Percentiles rank a stretch among this genome's conserved stretches.
Evolutionary conservation across 176 grass and related monocot genomes (phyloP).

Genomic region (Rhynchospora breviuscula): DNA sequence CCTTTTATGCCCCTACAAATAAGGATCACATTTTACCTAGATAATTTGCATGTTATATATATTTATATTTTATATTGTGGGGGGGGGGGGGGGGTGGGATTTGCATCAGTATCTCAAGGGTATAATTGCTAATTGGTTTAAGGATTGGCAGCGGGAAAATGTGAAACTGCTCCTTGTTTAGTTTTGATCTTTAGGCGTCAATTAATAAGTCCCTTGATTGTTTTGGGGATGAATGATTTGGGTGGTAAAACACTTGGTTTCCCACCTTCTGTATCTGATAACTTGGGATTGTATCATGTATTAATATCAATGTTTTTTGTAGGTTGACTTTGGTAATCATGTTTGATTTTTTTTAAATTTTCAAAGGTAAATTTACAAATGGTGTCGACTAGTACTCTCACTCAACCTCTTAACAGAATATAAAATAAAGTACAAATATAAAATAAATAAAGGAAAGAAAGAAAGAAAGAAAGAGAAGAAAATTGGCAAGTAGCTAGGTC

Average conservation of each 20-base stretch:
- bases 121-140: background rate
- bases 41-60: no score
- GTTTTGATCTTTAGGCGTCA: background rate
- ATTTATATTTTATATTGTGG: no score
- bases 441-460: background rate
- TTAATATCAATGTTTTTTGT: background rate
- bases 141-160: background rate
- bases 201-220: conserved; percentile 9
- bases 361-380: background rate
- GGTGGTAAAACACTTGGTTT: background rate
- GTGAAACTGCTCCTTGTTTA: background rate
- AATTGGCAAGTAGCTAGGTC: background rate
- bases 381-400: background rate
- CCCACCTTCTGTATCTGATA: background rate
- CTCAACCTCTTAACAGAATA: background rate
- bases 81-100: background rate
- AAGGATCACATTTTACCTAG: background rate
- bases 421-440: background rate
- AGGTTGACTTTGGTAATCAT: background rate
- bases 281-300: background rate
- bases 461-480: background rate
- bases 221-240: conserved; percentile 9
- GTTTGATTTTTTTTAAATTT: conserved; percentile 9
- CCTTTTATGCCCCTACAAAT: background rate
- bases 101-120: background rate